Percentiles rank a stretch among this genome's conserved stretches.
These are phyloP conservation scores for Phytophthora crassamura DNA, from an alignment of 352 stramenopile genomes.

Conservation along the genomic window DNA sequence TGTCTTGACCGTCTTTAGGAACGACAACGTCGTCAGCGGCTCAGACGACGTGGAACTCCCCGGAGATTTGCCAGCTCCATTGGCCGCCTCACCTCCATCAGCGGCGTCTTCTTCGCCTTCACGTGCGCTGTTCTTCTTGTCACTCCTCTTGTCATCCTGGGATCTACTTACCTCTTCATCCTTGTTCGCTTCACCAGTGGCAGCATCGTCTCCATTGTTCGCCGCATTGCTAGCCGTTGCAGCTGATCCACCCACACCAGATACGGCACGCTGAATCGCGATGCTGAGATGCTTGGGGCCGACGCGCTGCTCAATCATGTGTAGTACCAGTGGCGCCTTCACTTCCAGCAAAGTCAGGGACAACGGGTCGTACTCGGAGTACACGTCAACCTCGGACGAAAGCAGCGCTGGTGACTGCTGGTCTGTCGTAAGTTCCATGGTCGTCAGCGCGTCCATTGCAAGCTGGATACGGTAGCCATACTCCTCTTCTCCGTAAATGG, in stretches of 20 bases:
- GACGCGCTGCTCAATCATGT: slow-evolving; percentile 90
- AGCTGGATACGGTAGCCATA: slow-evolving; percentile 88
- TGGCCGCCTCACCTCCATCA: slow-evolving; percentile 28
- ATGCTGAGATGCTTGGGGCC: slow-evolving; percentile 76
- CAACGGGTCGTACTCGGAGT: slow-evolving; percentile 81
- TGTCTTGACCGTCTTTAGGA: slow-evolving; percentile 82
- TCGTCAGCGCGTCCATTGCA: slow-evolving; percentile 85
- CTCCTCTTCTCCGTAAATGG: slow-evolving; percentile 84
- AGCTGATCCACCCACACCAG: slow-evolving; percentile 41
- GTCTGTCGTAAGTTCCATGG: slow-evolving; percentile 82
- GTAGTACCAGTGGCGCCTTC: slow-evolving; percentile 82
- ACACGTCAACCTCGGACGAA: slow-evolving; percentile 84
- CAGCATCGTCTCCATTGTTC: slow-evolving; percentile 38
- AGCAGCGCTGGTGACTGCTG: slow-evolving; percentile 66
- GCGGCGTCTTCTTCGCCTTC: slow-evolving; percentile 48
- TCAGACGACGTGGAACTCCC: slow-evolving; percentile 35
- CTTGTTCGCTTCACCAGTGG: slow-evolving; percentile 49
- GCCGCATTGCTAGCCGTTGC: slow-evolving; percentile 19
- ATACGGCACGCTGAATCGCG: slow-evolving; percentile 79
- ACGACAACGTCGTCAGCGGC: slow-evolving; percentile 78
- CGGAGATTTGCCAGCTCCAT: slow-evolving; percentile 28
- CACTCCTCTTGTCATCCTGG: slow-evolving; percentile 17
- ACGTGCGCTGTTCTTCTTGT: slow-evolving; percentile 36
- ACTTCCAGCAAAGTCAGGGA: slow-evolving; percentile 81
- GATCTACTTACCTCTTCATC: slow-evolving; percentile 37